Base-by-base conservation (phyloP, 2,329 filamentous ascomycete genomes). In the Diaporthe australafricana region DNA sequence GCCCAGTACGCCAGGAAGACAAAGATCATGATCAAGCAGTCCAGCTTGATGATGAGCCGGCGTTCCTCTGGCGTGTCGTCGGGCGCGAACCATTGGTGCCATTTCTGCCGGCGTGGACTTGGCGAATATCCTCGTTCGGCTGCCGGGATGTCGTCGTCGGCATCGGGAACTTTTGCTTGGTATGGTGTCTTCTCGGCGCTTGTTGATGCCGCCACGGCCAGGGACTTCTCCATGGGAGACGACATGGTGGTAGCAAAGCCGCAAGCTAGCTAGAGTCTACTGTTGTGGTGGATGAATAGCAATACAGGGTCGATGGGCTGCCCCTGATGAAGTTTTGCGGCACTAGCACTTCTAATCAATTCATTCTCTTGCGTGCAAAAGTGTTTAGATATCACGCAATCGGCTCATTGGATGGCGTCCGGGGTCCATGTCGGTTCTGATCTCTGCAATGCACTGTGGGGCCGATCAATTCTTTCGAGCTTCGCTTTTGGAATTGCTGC, bases 1-100 rank as follows among this genome's bases (percentile, higher is more conserved):
- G 83, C 80, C 53, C 83, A 83, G 70, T 82, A 83, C 1, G 80
- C 80, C 1, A 81, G 50, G 25, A 79, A 83, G 5, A 77, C 79
- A 68, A 82, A 82, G 1, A 78, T 81, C 30, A 84, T 66, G 38
- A 83, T 79, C 75, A 77, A 81, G 73, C 77, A 79, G 56, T 83
- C 81, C 3, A 82, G 74, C 65, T 82, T 82, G 16, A 74, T 72
- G 14, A 83, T 74, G 35, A 82, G 77, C 7, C 75, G 75, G 3
- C 81, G 76, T 67, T 81, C 80, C 53, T 78, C 78, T 0, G 79
- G 79, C 1, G 78, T 68, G 72, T 68, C 52, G 50, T 68, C 50
- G 1, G 52, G 66, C 8, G 66, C 40, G 22, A 63, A 63, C 57
- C 40, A 63, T 35, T 63, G 40, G 57, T 47, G 47, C 40, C 57